Conservation (phyloP, 2,329 filamentous ascomycete genomes). For the Aureobasidium uvarum region DNA sequence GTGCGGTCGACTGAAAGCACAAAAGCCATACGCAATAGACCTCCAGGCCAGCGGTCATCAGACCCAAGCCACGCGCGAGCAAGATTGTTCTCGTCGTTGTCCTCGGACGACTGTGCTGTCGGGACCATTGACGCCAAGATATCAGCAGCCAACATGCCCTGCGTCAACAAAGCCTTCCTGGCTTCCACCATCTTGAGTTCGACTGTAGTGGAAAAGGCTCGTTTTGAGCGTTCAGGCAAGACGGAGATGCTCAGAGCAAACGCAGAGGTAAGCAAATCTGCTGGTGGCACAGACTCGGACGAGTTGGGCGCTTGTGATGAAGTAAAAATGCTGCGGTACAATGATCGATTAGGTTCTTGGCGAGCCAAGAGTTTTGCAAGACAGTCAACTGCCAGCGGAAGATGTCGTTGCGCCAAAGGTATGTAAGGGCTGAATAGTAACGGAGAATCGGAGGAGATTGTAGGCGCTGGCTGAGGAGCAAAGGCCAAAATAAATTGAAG, state of each 20-base stretch:
- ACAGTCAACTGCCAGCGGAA: constrained; percentile 84
- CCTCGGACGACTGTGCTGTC: constrained; percentile 24
- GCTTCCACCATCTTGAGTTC: constrained; percentile 69
- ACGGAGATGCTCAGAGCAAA: constrained; percentile 86
- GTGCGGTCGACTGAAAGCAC: constrained; percentile 54
- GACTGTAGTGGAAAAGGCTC: constrained; percentile 37
- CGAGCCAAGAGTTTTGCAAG: constrained; percentile 87
- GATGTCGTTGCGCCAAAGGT: constrained; percentile 77
- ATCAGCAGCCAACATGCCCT: constrained; percentile 85
- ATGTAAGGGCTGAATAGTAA: constrained; percentile 39
- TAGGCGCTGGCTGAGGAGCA: constrained; percentile 73
- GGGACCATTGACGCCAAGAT: constrained; percentile 72
- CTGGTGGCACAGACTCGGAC: constrained; percentile 46
- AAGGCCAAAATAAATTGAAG: constrained; percentile 90
- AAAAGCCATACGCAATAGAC: constrained; percentile 71
- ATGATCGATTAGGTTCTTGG: constrained; percentile 86
- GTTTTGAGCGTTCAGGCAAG: constrained; percentile 68
- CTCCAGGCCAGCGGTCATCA: constrained; percentile 78
- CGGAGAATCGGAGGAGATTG: constrained; percentile 35
- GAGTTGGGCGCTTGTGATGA: constrained; percentile 48
- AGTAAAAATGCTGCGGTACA: constrained; percentile 79
- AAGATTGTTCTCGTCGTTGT: constrained; percentile 49
- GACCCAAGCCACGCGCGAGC: constrained; percentile 79
- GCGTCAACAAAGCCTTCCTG: constrained; percentile 85
- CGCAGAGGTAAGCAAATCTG: constrained; percentile 79